Conservation (phyloP, 768 basidiomycete species). For the Boletus reticuloceps region DNA sequence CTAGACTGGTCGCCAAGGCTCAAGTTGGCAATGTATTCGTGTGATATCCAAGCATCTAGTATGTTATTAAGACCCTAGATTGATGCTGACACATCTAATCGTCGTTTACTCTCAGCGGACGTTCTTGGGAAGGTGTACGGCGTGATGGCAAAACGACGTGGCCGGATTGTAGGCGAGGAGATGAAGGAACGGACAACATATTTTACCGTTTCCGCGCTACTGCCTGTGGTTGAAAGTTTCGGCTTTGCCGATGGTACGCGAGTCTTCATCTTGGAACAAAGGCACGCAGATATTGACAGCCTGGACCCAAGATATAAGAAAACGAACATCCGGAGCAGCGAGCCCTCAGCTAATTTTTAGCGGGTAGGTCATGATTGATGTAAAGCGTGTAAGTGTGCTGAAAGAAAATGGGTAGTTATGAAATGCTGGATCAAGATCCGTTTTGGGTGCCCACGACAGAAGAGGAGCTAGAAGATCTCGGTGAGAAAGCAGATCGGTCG, state of each 20-base stretch:
- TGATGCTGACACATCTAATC: slow-evolving; percentile 8
- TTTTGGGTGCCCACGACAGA: slow-evolving; percentile 99
- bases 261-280: neutral
- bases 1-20: slow-evolving; percentile 97
- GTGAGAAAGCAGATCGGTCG: slow-evolving; percentile 89
- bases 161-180: slow-evolving; percentile 92
- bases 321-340: slow-evolving; percentile 93
- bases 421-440: slow-evolving; percentile 90
- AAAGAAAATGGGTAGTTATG: slow-evolving; percentile 57
- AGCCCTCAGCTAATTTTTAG: slow-evolving; percentile 97
- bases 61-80: slow-evolving; percentile 30
- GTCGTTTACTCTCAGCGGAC: slow-evolving; percentile 57
- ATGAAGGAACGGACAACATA: slow-evolving; percentile 98
- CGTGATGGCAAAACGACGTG: slow-evolving; percentile 88
- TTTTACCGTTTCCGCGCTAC: slow-evolving; percentile 85
- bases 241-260: slow-evolving; percentile 91
- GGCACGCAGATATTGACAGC: slow-evolving; percentile 6
- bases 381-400: slow-evolving; percentile 7
- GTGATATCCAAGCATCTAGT: slow-evolving; percentile 98
- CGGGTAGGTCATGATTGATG: slow-evolving; percentile 53
- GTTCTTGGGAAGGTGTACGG: slow-evolving; percentile 97
- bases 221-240: slow-evolving; percentile 97
- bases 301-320: slow-evolving; percentile 80
- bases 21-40: slow-evolving; percentile 98
- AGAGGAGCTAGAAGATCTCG: slow-evolving; percentile 94